Percentiles rank a stretch among this genome's conserved stretches.
Evolutionary conservation across 2,329 filamentous ascomycete species (phyloP).

Genomic region (Neocatenulostroma microsporum): DNA sequence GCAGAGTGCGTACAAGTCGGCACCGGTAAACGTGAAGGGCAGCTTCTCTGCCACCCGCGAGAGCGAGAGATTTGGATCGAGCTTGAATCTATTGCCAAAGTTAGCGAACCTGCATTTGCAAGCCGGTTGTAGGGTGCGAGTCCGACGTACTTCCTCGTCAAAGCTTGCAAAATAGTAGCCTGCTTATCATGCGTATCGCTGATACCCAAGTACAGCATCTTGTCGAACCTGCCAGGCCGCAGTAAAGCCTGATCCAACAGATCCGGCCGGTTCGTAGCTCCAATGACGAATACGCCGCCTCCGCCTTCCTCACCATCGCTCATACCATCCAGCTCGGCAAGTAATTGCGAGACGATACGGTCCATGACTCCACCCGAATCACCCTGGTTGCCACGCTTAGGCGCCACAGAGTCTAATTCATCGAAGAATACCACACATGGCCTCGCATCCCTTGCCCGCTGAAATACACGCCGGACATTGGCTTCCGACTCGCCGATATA

Average conservation of each 20-base stretch:
- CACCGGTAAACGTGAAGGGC: slow-evolving; percentile 94
- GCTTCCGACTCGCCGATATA: slow-evolving; percentile 93
- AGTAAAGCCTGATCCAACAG: slow-evolving; percentile 83
- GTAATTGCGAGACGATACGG: slow-evolving; percentile 85
- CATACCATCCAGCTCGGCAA: slow-evolving; percentile 97
- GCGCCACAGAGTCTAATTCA: slow-evolving; percentile 85
- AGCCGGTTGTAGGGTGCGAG: not conserved
- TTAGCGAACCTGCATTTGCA: slow-evolving; percentile 4
- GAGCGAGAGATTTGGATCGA: slow-evolving; percentile 72
- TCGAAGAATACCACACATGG: slow-evolving; percentile 93
- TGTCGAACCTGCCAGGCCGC: slow-evolving; percentile 87
- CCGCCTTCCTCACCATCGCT: slow-evolving; percentile 75
- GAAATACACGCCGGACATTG: slow-evolving; percentile 83
- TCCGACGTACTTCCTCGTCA: slow-evolving; percentile 79
- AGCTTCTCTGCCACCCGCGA: slow-evolving; percentile 64
- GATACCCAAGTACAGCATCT: slow-evolving; percentile 95
- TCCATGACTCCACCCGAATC: slow-evolving; percentile 98
- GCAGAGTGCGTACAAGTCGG: slow-evolving; percentile 93
- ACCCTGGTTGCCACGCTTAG: slow-evolving; percentile 93
- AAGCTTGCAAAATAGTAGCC: slow-evolving; percentile 81
- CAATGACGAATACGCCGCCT: slow-evolving; percentile 91
- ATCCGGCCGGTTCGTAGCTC: slow-evolving; percentile 91
- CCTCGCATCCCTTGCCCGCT: slow-evolving; percentile 73
- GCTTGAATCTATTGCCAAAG: slow-evolving; percentile 58
- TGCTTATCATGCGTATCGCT: slow-evolving; percentile 97